Percentiles rank a stretch among this genome's conserved stretches.
phyloP scores from a whole-genome alignment of 1,284 basidiomycete genomes.

The Moniliophthora roreri region DNA sequence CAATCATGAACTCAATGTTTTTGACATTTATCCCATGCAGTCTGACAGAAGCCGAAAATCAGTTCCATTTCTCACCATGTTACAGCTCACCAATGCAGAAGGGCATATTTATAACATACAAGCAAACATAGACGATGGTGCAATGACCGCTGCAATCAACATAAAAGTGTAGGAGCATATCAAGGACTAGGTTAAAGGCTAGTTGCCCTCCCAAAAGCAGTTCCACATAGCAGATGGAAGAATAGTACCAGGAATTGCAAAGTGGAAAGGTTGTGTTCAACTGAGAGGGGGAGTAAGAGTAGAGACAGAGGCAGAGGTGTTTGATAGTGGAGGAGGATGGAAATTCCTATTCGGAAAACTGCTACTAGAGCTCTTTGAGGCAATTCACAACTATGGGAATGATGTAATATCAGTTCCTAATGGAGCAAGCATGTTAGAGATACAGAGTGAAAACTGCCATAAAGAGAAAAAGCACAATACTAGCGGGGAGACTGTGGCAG shows the following conservation, averaged over 20 bases:
- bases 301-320: constrained; percentile 27
- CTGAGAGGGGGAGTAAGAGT: constrained; percentile 13
- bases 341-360: constrained; percentile 32
- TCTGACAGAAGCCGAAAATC: constrained; percentile 1
- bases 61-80: neutral
- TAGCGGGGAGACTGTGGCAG: too few species aligned
- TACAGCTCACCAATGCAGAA: too few species aligned
- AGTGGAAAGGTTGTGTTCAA: constrained; percentile 23
- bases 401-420: constrained; percentile 16
- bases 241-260: constrained; percentile 21
- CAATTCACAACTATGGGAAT: constrained; percentile 24
- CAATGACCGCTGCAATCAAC: constrained; percentile 29
- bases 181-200: constrained; percentile 14
- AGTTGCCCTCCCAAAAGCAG: constrained; percentile 14
- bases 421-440: neutral
- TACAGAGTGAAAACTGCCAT: neutral
- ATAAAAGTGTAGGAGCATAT: constrained; percentile 21
- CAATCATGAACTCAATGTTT: neutral
- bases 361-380: constrained; percentile 23
- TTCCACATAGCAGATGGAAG: constrained; percentile 31
- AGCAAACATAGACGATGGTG: constrained; percentile 27
- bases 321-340: constrained; percentile 30
- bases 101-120: neutral
- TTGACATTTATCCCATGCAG: constrained; percentile 8
- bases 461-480: neutral